Evolutionary conservation across 148 eudicot genomes (phyloP), one percentile per base, ranked within the genome.

Genomic region (Selenicereus undatus): DNA sequence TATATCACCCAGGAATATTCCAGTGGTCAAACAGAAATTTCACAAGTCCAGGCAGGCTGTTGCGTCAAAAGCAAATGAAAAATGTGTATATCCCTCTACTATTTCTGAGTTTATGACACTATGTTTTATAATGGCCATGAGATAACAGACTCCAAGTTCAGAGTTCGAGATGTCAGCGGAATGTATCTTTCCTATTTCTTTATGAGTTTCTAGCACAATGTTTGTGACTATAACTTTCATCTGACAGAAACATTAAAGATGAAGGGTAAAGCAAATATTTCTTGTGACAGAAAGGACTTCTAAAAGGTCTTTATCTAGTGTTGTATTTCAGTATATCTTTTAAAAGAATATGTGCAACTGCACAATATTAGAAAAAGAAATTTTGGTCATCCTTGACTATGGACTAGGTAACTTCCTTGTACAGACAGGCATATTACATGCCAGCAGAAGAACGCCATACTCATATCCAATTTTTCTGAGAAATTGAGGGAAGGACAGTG

Each of bases 41-140:
- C 75, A 76, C 39, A 16, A 62, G 42, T 42, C 27, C n/a, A 43
- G 24, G 77, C n/a, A 43, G 24, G 77, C 26, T 29, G 43, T 65
- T 80, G 21, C 65, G 27, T 76, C 68, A 77, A 39, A 56, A 80
- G 73, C 56, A 70, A 75, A 70, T 30, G 45, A 51, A 17, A 21
- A 66, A 29, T 74, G 20, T 26, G 51, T 27, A 76, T 50, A 13
- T 60, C 2, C 45, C 45, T 62, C 6, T 65, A 62, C 30, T 17
- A 54, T 18, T 56, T 48, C 12, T 48, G 52, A 48, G 52, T 48
- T 48, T 60, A 48, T 70, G 52, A 54, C 21, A 13, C 24, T 42
- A 52, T 74, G 22, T 24, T 27, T 29, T 11, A 5, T 24, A 7
- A 64, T 22, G 29, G 2, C 43, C 7, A 58, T 62, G 76, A 69